Evolutionary conservation across 495 filamentous ascomycete genomes (phyloP), one percentile per base, ranked within the genome.

Genomic region (Sphaerosporella brunnea): DNA sequence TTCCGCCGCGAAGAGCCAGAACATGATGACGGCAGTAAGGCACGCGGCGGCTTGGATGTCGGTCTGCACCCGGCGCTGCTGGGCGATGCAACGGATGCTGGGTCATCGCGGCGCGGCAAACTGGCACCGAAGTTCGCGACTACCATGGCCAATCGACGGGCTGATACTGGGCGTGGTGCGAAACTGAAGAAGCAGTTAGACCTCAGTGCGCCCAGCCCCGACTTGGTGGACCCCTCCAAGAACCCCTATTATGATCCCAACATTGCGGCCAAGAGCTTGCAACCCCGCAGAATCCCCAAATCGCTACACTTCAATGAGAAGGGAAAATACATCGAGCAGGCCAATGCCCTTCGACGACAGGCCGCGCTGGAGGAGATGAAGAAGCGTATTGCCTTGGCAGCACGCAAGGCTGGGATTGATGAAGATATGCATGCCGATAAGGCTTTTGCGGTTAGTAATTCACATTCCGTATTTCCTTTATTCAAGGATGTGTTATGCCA

Each of bases 241-340:
- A 94, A 95, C 48, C 88, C 85, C 2, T 93, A 93, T 56, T 92
- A 80, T 50, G 90, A 95, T 56, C 69, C 80, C 2, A 81, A 66
- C 57, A 61, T 85, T 3, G 74, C 73, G 25, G 71, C 72, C 2
- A 75, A 80, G 53, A 70, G 72, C 16, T 73, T 75, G 2, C 67
- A 73, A 5, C 71, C 72, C 21, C 81, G 69, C 54, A 51, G 58
- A 32, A 23, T 79, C 45, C 68, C 81, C 1, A 75, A 81, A 36
- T 75, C 84, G 53, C 72, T 97, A 16, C 63, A 84, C 9, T 96
- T 97, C 70, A 93, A 95, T 64, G 78, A 87, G 56, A 93, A 93
- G 62, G 90, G 90, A 42, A 95, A 95, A 72, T 96, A 92, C 57
- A 92, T 95, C 44, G 77, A 81, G 51, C 88, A 95, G 62, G 92